A percentile compares a stretch with the other conserved stretches of the same genome.
Evolutionary conservation across 2,329 filamentous ascomycete genomes (phyloP).

Genomic region (Graphilbum ipis-grandicollis): DNA sequence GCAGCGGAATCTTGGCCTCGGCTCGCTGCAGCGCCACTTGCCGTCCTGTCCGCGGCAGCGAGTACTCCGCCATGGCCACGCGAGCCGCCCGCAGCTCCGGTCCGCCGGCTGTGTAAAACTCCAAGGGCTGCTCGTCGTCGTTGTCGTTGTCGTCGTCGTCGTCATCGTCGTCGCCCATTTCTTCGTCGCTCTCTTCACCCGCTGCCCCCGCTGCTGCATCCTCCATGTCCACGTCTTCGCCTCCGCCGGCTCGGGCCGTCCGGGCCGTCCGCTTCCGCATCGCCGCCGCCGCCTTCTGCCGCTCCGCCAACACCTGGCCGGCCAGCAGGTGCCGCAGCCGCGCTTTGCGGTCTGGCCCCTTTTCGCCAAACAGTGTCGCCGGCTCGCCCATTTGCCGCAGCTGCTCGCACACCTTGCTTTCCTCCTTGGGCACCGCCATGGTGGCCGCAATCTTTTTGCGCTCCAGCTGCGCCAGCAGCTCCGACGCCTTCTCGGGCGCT

Average conservation of each 20-base stretch:
- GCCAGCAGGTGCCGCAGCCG: constrained; percentile 62
- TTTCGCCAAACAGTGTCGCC: constrained; percentile 87
- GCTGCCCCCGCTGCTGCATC: neutral
- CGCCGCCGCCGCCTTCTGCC: constrained; percentile 1
- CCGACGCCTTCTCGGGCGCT: constrained; percentile 66
- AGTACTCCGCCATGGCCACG: constrained; percentile 65
- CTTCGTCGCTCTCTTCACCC: constrained; percentile 1
- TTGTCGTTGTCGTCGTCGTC: constrained; percentile 31
- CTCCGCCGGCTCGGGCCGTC: neutral
- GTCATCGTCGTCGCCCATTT: constrained; percentile 8
- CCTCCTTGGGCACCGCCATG: constrained; percentile 82
- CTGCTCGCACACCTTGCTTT: constrained; percentile 63
- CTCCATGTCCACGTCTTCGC: neutral
- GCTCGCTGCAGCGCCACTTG: constrained; percentile 60
- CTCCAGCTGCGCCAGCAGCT: constrained; percentile 74
- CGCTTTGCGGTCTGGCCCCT: constrained; percentile 68
- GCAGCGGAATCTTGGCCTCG: constrained; percentile 68
- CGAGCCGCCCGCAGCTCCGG: constrained; percentile 59
- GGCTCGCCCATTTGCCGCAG: constrained; percentile 83
- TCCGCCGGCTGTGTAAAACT: constrained; percentile 83
- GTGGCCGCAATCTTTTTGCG: constrained; percentile 78
- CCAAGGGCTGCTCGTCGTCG: constrained; percentile 64
- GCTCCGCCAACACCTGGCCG: neutral
- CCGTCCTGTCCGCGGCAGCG: constrained; percentile 63
- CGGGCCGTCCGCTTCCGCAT: constrained; percentile 1